Conservation (phyloP, 495 filamentous ascomycete genomes). For the Lepraria neglecta region DNA sequence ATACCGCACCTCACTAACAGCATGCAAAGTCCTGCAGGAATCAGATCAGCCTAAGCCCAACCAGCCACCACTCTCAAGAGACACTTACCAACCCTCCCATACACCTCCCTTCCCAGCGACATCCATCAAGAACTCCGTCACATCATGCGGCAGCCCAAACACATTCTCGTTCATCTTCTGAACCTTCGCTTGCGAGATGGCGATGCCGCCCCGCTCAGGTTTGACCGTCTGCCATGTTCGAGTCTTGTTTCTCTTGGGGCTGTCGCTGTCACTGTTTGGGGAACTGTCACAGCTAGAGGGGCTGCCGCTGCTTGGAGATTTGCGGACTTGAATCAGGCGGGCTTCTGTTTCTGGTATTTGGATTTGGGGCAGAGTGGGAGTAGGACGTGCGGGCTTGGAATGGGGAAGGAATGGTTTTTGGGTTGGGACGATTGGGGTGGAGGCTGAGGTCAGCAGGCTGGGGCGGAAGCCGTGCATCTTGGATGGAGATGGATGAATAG, state of each 20-base stretch:
- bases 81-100: background rate
- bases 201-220: background rate
- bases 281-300: too few species aligned
- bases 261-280: too few species aligned
- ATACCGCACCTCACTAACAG: background rate
- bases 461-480: too few species aligned
- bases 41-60: background rate
- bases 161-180: background rate
- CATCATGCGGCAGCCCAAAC: background rate
- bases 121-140: background rate
- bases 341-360: background rate
- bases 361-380: background rate
- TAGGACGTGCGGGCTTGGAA: background rate
- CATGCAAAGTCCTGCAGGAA: background rate
- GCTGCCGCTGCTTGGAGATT: background rate
- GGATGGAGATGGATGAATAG: too few species aligned
- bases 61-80: background rate
- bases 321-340: background rate
- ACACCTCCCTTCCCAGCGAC: background rate
- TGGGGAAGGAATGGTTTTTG: conserved; percentile 39
- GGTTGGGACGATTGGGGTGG: too few species aligned
- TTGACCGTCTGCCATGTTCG: background rate
- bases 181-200: background rate
- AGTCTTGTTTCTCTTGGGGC: background rate
- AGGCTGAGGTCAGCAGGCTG: too few species aligned